These are phyloP conservation scores for Phytopythium montanum DNA, from an alignment of 352 stramenopile species.

Conservation along the genomic window DNA sequence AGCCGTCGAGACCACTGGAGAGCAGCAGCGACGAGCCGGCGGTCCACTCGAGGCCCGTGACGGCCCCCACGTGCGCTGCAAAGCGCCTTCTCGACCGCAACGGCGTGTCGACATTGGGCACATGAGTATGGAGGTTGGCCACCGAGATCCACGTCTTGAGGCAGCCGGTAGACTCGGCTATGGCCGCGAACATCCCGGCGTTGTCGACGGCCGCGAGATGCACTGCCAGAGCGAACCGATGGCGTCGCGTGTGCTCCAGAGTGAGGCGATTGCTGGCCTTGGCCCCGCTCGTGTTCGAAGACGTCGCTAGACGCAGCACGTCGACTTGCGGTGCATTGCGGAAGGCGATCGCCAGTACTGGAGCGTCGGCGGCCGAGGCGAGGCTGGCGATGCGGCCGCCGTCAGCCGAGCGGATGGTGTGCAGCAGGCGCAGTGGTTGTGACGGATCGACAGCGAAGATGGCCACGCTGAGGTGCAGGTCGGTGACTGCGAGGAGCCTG, in stretches of 20 bases:
- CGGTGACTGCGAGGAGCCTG: slow-evolving; percentile 21
- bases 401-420: slow-evolving; percentile 1
- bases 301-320: slow-evolving; percentile 15
- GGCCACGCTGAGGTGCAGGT: slow-evolving; percentile 18
- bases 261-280: slow-evolving; percentile 1
- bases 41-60: slow-evolving; percentile 55
- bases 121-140: slow-evolving; percentile 22
- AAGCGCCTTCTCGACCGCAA: slow-evolving; percentile 30
- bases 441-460: slow-evolving; percentile 12
- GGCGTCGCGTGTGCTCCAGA: slow-evolving; percentile 6
- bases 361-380: slow-evolving; percentile 3
- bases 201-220: slow-evolving; percentile 38
- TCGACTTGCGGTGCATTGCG: slow-evolving; percentile 23
- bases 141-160: slow-evolving; percentile 61
- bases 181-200: slow-evolving; percentile 30
- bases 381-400: slow-evolving; percentile 24
- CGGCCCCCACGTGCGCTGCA: slow-evolving; percentile 45
- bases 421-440: slow-evolving; percentile 8
- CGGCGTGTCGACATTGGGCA: not conserved
- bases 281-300: not conserved
- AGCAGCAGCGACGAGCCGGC: slow-evolving; percentile 30
- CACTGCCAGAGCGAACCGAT: slow-evolving; percentile 35
- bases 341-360: slow-evolving; percentile 16
- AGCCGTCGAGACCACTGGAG: slow-evolving; percentile 51
- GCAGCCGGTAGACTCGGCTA: slow-evolving; percentile 31